These are phyloP conservation scores for Ceratocystis ficicola DNA, from an alignment of 2,329 filamentous ascomycete species.

Conservation along the genomic window DNA sequence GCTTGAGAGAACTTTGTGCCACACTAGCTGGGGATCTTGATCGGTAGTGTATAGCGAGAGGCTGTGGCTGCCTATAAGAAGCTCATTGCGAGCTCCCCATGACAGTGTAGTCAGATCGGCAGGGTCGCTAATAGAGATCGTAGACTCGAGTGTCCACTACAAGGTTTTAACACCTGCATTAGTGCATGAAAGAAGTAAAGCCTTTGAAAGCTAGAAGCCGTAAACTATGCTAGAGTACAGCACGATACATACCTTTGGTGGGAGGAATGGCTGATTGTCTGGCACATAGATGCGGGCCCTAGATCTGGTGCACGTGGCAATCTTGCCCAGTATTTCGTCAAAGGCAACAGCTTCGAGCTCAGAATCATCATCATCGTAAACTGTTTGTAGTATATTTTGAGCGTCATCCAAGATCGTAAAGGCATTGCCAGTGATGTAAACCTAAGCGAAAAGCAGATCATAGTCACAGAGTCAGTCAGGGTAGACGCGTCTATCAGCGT, in stretches of 20 bases:
- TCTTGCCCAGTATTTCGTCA: conserved; percentile 72
- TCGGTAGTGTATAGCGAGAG: conserved; percentile 55
- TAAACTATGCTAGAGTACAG: background rate
- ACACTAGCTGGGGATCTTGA: conserved; percentile 45
- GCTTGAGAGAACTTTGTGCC: conserved; percentile 63
- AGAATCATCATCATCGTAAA: conserved; percentile 68
- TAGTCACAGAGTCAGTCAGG: background rate
- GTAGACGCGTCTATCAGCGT: background rate
- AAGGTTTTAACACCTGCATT: background rate
- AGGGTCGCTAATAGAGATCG: conserved; percentile 36
- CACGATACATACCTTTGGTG: conserved; percentile 8
- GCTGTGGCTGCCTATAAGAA: conserved; percentile 60
- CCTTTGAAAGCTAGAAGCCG: background rate
- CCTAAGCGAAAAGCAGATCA: conserved; percentile 36
- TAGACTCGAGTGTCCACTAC: conserved; percentile 53
- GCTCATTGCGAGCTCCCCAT: conserved; percentile 77
- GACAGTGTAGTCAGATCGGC: conserved; percentile 45
- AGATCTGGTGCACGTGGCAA: conserved; percentile 58
- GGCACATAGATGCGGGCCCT: conserved; percentile 69
- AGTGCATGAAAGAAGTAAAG: background rate
- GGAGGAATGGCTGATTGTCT: conserved; percentile 30
- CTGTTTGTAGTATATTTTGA: conserved; percentile 69
- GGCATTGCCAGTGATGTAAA: conserved; percentile 80
- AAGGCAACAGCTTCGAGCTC: conserved; percentile 63
- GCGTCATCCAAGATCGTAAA: conserved; percentile 70